Evolutionary conservation across 805 yeast species (phyloP), one percentile per base, ranked within the genome.

Genomic region (Saccharomycopsis fodiens): DNA sequence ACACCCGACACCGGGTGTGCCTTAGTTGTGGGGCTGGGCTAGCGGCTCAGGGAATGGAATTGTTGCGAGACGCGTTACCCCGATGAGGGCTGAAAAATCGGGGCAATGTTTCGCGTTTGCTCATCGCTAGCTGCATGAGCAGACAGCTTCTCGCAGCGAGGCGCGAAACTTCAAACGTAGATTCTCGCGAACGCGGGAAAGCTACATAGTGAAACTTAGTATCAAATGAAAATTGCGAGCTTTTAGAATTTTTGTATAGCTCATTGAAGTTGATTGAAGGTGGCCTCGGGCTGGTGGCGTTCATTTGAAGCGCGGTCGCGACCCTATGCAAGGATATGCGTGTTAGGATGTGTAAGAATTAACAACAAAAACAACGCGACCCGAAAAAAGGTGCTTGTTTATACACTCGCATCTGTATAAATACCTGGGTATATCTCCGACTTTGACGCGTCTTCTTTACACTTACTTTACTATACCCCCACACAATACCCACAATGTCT

Each of bases 401-500:
- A 25, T 25, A 25, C 6, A 10, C 10, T 25, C 6, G 10, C 10
- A 7, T 6, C 7, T 4, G 15, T 36, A 36, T 36, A 36, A 36
- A 36, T 36, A 36, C 8, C 40, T 7, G 40, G 7, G 40, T 4
- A 36, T n/a, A 15, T 36, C 20, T 22, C 40, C 40, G 6, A 6
- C 10, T 19, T 17, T 17, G 17, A 15, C 22, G 19, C 40, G 17
- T 19, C 20, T 31, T 41, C 32, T 16, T 41, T 21, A 30, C 12
- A 34, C 7, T 19, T 16, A 16, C 20, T 40, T n/a, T n/a, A n/a
- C n/a, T 10, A 25, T 25, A 25, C 29, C 29, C 29, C 29, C 29
- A 25, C 29, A 25, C 6, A 25, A 25, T 7, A 13, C 13, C n/a
- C n/a, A 38, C 35, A n/a, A 46, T 48, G 50, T 36, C 49, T 29